phyloP scores from a whole-genome alignment of 441 rosid species.

The Eruca vesicaria region DNA sequence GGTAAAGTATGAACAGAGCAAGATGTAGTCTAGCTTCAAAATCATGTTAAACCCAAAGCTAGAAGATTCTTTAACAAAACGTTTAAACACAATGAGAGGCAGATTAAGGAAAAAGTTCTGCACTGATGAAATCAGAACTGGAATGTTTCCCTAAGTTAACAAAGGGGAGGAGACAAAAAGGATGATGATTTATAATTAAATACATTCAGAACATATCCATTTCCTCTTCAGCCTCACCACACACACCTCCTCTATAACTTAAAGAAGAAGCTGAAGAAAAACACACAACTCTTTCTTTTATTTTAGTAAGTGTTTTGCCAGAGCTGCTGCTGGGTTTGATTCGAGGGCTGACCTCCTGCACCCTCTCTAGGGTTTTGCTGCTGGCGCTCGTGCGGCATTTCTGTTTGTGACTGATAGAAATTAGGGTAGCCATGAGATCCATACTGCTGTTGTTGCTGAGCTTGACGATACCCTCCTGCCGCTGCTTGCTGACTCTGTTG shows the following conservation, averaged over 20 bases:
- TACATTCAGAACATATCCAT: slow-evolving; percentile 26
- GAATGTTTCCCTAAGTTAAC: slow-evolving; percentile 9
- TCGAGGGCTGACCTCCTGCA: slow-evolving; percentile 70
- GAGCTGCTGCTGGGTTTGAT: slow-evolving; percentile 74
- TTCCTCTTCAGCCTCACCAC: slow-evolving; percentile 16
- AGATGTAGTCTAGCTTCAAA: not conserved
- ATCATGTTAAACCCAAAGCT: not conserved
- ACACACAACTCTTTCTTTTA: slow-evolving; percentile 7
- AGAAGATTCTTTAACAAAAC: not conserved
- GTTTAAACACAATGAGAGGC: not conserved
- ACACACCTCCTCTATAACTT: slow-evolving; percentile 25
- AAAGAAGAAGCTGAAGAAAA: slow-evolving; percentile 7
- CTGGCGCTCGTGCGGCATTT: slow-evolving; percentile 78
- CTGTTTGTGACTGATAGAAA: slow-evolving; percentile 74
- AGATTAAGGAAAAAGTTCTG: not conserved
- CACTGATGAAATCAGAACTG: slow-evolving; percentile 20
- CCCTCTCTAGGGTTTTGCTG: slow-evolving; percentile 85
- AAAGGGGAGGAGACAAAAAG: slow-evolving; percentile 9
- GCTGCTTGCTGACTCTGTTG: slow-evolving; percentile 39
- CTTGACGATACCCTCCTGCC: slow-evolving; percentile 76
- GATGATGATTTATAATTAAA: not conserved
- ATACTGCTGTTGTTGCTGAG: slow-evolving; percentile 78
- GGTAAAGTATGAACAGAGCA: not conserved
- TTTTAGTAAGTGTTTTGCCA: slow-evolving; percentile 96
- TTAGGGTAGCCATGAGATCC: slow-evolving; percentile 84